These are phyloP conservation scores for Nepenthes mirabilis DNA, from an alignment of 148 eudicot genomes.

Conservation along the genomic window DNA sequence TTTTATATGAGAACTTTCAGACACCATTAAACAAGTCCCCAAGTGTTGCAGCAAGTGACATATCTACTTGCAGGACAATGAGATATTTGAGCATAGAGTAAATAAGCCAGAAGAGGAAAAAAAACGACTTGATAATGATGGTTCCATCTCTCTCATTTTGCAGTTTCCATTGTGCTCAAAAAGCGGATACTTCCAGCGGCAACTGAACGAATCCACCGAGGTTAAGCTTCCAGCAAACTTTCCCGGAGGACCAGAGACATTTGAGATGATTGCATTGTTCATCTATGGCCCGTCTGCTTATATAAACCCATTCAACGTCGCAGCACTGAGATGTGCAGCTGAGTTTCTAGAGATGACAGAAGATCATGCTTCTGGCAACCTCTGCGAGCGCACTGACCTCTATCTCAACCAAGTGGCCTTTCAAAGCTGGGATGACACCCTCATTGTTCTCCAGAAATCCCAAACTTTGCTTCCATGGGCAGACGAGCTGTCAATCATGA, in stretches of 20 bases:
- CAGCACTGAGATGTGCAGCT: constrained; percentile 72
- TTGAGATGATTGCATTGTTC: constrained; percentile 86
- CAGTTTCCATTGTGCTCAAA: constrained; percentile 61
- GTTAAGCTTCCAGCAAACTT: constrained; percentile 52
- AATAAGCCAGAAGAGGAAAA: not conserved
- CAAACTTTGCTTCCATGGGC: constrained; percentile 63
- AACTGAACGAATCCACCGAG: constrained; percentile 27
- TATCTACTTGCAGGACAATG: no score
- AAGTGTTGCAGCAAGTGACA: not conserved
- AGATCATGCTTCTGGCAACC: constrained; percentile 38
- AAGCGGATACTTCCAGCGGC: constrained; percentile 73
- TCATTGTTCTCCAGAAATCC: constrained; percentile 72
- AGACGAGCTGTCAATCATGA: constrained; percentile 75
- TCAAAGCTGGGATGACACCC: constrained; percentile 84
- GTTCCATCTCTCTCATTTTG: not conserved
- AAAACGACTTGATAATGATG: not conserved
- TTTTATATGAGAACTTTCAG: no score
- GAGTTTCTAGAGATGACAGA: constrained; percentile 81
- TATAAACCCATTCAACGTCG: constrained; percentile 82
- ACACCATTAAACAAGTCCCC: no score
- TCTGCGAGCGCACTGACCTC: constrained; percentile 68
- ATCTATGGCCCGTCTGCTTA: constrained; percentile 75
- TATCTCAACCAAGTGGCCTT: constrained; percentile 83
- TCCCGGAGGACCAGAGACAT: constrained; percentile 87
- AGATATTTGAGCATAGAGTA: no score